Evolutionary conservation across 2,329 filamentous ascomycete genomes (phyloP).

Genomic region (Verticillium albo-atrum): DNA sequence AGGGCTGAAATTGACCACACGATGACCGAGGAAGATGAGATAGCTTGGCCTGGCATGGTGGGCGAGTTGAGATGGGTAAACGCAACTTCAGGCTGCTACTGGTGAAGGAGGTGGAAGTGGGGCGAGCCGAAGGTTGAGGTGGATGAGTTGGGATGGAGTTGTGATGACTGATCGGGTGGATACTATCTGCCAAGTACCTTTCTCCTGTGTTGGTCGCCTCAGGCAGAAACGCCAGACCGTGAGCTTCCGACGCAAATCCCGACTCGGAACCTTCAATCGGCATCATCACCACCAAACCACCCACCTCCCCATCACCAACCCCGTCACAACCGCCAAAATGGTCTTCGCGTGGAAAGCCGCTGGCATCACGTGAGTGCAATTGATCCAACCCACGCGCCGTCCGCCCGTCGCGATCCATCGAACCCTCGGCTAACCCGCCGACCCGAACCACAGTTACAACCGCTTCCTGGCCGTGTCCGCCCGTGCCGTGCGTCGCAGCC

Average conservation of each 20-base stretch:
- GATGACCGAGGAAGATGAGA: background rate
- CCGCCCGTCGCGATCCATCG: background rate
- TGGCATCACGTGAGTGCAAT: slow-evolving; percentile 80
- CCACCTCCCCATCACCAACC: slow-evolving; percentile 23
- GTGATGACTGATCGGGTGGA: no score
- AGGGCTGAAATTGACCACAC: background rate
- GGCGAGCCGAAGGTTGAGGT: no score
- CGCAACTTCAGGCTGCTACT: no score
- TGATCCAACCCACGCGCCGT: background rate
- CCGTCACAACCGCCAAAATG: slow-evolving; percentile 62
- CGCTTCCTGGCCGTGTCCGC: slow-evolving; percentile 95
- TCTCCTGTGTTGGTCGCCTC: background rate
- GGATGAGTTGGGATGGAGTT: no score
- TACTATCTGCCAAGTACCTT: background rate
- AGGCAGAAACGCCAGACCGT: background rate
- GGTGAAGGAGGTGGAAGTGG: background rate
- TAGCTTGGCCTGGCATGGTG: background rate
- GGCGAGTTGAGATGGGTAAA: background rate
- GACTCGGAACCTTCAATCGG: slow-evolving; percentile 20
- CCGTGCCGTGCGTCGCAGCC: slow-evolving; percentile 89
- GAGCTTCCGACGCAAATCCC: slow-evolving; percentile 4
- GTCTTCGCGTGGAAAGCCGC: slow-evolving; percentile 97
- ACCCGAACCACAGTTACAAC: slow-evolving; percentile 74
- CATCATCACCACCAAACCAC: slow-evolving; percentile 26
- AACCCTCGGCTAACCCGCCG: background rate